A percentile compares a stretch with the other conserved stretches of the same genome.
phyloP scores from a whole-genome alignment of 140 eudicot species.

The Ambrosia hybrid region DNA sequence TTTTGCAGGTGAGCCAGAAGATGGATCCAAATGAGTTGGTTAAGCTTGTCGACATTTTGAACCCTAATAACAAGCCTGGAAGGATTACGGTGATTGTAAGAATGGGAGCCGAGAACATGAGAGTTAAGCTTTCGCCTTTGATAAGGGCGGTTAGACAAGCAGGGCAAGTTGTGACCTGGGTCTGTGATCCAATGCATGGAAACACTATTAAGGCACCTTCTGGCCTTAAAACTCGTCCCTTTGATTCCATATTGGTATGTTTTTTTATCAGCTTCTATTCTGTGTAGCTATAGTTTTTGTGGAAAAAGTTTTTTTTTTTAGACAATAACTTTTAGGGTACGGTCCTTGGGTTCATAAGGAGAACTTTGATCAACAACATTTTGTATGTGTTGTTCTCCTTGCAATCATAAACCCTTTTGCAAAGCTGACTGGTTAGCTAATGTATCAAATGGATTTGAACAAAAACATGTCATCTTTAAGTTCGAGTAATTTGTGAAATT shows the following conservation, averaged over 20 bases:
- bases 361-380: neutral
- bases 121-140: conserved; percentile 63
- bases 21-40: conserved; percentile 69
- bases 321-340: neutral
- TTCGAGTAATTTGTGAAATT: too few relatives aligned
- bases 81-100: conserved; percentile 65
- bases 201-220: conserved; percentile 74
- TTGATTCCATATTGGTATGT: conserved; percentile 67
- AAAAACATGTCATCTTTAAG: neutral
- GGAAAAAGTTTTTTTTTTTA: neutral
- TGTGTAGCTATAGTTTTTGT: neutral
- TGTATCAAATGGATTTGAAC: neutral
- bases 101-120: conserved; percentile 78
- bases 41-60: conserved; percentile 57
- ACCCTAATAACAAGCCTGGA: conserved; percentile 66
- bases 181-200: conserved; percentile 75
- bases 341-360: neutral
- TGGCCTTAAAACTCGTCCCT: conserved; percentile 70
- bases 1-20: conserved; percentile 69
- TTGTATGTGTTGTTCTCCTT: neutral
- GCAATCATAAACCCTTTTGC: neutral
- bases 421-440: neutral
- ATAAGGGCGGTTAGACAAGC: conserved; percentile 64
- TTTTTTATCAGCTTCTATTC: neutral
- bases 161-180: conserved; percentile 66